phyloP scores from a whole-genome alignment of 306 rosid genomes.

The Prunus kanzakura region DNA sequence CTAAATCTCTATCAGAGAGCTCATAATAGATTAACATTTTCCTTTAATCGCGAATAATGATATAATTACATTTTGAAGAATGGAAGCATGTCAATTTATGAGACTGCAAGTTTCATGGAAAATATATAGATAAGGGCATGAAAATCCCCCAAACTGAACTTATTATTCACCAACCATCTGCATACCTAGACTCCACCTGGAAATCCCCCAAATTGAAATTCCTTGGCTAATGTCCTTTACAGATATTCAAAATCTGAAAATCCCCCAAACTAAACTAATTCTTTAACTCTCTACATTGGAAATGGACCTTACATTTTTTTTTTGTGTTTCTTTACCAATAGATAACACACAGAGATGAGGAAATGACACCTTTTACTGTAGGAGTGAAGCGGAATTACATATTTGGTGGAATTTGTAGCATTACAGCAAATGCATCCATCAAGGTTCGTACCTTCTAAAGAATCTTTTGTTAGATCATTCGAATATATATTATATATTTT shows the following conservation, averaged over 20 bases:
- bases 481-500: too few species aligned
- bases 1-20: not conserved
- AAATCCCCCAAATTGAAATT: slow-evolving; percentile 43
- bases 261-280: slow-evolving; percentile 83
- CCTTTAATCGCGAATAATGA: not conserved
- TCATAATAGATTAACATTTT: not conserved
- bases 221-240: slow-evolving; percentile 78
- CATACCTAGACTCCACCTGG: slow-evolving; percentile 77
- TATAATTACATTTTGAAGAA: not conserved
- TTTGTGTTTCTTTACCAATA: too few species aligned
- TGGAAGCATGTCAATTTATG: not conserved
- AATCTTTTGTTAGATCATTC: too few species aligned
- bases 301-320: too few species aligned
- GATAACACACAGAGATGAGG: too few species aligned
- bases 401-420: too few species aligned
- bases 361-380: too few species aligned
- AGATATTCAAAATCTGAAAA: slow-evolving; percentile 74
- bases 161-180: not conserved
- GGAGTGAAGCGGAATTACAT: too few species aligned
- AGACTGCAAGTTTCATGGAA: not conserved
- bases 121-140: not conserved
- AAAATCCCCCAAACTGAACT: not conserved
- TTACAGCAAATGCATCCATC: too few species aligned
- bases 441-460: too few species aligned
- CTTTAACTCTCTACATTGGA: slow-evolving; percentile 45